phyloP scores from a whole-genome alignment of 768 basidiomycete species.

The Scleroderma citrinum region DNA sequence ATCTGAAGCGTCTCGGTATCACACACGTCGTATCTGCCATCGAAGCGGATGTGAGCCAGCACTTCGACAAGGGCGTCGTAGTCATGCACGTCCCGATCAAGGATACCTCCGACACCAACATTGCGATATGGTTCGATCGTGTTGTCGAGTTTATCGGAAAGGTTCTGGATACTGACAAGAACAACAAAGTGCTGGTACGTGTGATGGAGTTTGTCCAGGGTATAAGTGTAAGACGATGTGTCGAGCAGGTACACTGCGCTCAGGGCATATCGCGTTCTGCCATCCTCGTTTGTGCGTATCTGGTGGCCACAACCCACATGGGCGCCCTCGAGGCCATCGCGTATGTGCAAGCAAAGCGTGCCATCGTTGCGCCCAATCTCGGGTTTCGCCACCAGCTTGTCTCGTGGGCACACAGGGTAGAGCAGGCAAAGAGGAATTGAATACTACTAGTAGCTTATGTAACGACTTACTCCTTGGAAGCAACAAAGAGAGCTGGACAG shows the following conservation, averaged over 20 bases:
- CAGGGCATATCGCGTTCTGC: slow-evolving; percentile 73
- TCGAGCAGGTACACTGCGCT: slow-evolving; percentile 63
- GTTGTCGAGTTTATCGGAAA: slow-evolving; percentile 50
- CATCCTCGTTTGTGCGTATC: slow-evolving; percentile 71
- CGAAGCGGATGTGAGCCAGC: slow-evolving; percentile 33
- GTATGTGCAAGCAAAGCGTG: slow-evolving; percentile 50
- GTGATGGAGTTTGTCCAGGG: not conserved
- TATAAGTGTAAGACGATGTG: not conserved
- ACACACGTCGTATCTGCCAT: slow-evolving; percentile 70
- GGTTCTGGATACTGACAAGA: slow-evolving; percentile 39
- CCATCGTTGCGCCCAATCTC: slow-evolving; percentile 58
- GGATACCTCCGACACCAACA: slow-evolving; percentile 37
- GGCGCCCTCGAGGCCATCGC: slow-evolving; percentile 46
- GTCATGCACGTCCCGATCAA: slow-evolving; percentile 47
- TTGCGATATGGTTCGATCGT: slow-evolving; percentile 39
- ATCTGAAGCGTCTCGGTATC: slow-evolving; percentile 52
- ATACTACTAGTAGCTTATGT: no score
- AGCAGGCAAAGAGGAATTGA: slow-evolving; percentile 20
- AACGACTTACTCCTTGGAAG: no score
- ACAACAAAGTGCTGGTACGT: slow-evolving; percentile 46
- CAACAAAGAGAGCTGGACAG: not conserved
- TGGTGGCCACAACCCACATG: slow-evolving; percentile 49
- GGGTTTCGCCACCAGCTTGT: slow-evolving; percentile 60
- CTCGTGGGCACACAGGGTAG: slow-evolving; percentile 28
- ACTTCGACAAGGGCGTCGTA: slow-evolving; percentile 29